Base-by-base conservation (phyloP, 2,329 filamentous ascomycete genomes). In the Paraconiothyrium brasiliense region DNA sequence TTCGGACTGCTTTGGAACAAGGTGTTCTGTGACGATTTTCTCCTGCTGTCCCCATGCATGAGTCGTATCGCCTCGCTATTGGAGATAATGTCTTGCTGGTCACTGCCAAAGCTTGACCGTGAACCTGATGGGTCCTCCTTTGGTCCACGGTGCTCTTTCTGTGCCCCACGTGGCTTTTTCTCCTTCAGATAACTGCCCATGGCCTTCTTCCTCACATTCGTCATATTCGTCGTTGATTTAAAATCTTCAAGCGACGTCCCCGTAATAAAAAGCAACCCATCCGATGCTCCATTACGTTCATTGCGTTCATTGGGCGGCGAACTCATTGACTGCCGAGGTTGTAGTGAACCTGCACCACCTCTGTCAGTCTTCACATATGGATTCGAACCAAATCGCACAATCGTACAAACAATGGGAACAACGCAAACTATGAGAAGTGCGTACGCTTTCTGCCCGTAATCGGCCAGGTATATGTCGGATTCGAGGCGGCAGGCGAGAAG, bases 181-280 rank as follows among this genome's bases (percentile, higher is more conserved):
- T 66, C 67, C 8, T 68, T 67, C 14, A 80, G 54, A 34, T 69
- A 74, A 48, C 67, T 66, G 20, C 64, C 68, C 78, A 80, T 80
- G 4, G 77, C 78, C 54, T 69, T 67, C 47, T 75, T 75, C 41
- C 78, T 76, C 39, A 79, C 73, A 35, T 58, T 63, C 20, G 71
- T 74, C 76, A 79, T 78, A 34, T 66, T 64, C 47, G 66, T 63
- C 54, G 67, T 73, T 8, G 72, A 61, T 60, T 72, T 78, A 60
- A 80, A 71, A 16, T 75, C 71, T 5, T 63, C 69, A 27, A 70
- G 77, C 14, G 69, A 70, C 34, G 48, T 73, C 55, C 68, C 73
- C 32, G 74, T 78, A 60, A 80, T 75, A 59, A 76, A 80, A 3
- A 64, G 63, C 41, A 78, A 63, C 37, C 47, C 59, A 55, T 59